Conservation (phyloP, 2,329 filamentous ascomycete species). For the Apiospora phragmitis region DNA sequence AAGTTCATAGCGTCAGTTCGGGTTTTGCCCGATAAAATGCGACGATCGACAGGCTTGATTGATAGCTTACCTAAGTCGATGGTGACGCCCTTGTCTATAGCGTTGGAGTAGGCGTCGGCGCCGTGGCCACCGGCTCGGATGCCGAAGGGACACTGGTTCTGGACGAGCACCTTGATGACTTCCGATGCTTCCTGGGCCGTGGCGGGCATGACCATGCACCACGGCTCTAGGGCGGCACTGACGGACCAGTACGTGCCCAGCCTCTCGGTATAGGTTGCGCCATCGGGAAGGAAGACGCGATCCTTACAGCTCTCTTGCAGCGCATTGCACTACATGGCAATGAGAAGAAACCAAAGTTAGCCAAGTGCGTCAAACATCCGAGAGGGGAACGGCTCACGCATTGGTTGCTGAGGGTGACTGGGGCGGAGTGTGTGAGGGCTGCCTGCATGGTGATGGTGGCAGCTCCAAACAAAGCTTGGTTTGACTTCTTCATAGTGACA, state of each 20-base stretch:
- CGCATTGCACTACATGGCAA: background rate
- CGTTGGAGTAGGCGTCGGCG: constrained; percentile 23
- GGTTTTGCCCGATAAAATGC: too few relatives aligned
- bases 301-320: background rate
- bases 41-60: too few relatives aligned
- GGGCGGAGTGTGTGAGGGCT: background rate
- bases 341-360: background rate
- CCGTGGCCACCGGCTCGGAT: constrained; percentile 35
- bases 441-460: background rate
- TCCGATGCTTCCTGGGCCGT: constrained; percentile 37
- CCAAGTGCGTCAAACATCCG: background rate
- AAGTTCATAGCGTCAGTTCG: background rate
- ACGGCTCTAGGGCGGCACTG: constrained; percentile 35
- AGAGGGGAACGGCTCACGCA: background rate
- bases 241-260: constrained; percentile 38
- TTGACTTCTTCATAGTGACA: background rate
- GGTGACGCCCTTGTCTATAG: constrained; percentile 20
- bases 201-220: constrained; percentile 37
- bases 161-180: constrained; percentile 34
- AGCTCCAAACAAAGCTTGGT: background rate
- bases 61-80: constrained; percentile 22
- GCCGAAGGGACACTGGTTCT: constrained; percentile 36
- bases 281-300: constrained; percentile 1
- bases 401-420: background rate
- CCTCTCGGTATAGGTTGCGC: constrained; percentile 17